Conservation (phyloP, 2,329 filamentous ascomycete genomes). For the Arthroderma sp. region DNA sequence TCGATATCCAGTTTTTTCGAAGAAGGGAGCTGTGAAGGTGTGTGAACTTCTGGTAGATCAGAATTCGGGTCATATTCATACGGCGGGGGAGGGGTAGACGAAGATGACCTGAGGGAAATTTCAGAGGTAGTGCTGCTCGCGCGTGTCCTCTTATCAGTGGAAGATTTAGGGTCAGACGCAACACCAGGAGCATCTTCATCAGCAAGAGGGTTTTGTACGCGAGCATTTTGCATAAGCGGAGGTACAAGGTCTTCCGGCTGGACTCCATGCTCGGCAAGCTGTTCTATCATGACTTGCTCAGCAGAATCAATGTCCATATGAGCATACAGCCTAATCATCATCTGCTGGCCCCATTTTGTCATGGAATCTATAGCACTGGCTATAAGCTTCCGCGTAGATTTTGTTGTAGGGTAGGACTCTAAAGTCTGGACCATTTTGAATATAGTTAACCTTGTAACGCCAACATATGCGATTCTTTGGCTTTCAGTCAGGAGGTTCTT, state of each 20-base stretch:
- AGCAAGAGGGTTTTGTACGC: conserved; percentile 85
- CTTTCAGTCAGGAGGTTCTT: conserved; percentile 92
- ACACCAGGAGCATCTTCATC: conserved; percentile 21
- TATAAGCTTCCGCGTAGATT: conserved; percentile 58
- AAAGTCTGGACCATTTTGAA: conserved; percentile 60
- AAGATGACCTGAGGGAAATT: conserved; percentile 19
- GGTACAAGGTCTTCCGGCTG: conserved; percentile 71
- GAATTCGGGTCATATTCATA: conserved; percentile 52
- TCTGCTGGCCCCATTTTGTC: conserved; percentile 95
- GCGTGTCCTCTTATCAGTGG: not conserved
- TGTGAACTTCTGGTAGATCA: conserved; percentile 65
- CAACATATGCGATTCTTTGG: conserved; percentile 91
- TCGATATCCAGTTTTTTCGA: conserved; percentile 87
- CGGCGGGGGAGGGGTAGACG: conserved; percentile 41
- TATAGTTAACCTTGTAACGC: conserved; percentile 69
- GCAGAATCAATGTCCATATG: conserved; percentile 88
- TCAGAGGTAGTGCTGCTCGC: conserved; percentile 16
- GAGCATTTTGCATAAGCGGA: conserved; percentile 77
- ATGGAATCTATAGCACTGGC: conserved; percentile 59
- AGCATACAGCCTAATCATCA: conserved; percentile 86
- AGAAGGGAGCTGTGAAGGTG: conserved; percentile 66
- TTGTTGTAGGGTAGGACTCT: conserved; percentile 49
- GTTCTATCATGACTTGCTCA: conserved; percentile 98
- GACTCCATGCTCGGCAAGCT: conserved; percentile 84
- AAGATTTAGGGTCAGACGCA: not conserved